phyloP scores from a whole-genome alignment of 2,329 filamentous ascomycete genomes.

The Penicillium sp. region DNA sequence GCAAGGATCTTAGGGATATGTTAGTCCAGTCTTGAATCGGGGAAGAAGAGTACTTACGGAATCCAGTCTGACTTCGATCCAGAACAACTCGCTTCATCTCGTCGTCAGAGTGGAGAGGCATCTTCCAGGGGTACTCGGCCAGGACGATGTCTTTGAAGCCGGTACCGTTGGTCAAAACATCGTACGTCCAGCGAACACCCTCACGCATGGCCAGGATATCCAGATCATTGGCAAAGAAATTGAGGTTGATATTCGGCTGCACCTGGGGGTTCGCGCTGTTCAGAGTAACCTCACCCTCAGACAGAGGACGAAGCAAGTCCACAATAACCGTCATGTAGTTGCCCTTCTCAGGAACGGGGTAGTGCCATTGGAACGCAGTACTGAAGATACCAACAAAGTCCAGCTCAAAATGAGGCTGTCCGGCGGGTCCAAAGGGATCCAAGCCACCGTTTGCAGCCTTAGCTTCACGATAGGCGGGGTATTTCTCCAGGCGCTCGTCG shows the following conservation, averaged over 20 bases:
- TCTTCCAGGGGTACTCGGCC: slow-evolving; percentile 59
- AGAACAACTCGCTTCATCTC: slow-evolving; percentile 59
- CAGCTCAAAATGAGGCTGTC: slow-evolving; percentile 63
- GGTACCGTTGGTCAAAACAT: slow-evolving; percentile 59
- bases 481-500: slow-evolving; percentile 54
- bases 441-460: slow-evolving; percentile 44
- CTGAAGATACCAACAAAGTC: slow-evolving; percentile 64
- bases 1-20: slow-evolving; percentile 47
- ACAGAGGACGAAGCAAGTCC: slow-evolving; percentile 53
- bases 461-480: slow-evolving; percentile 49
- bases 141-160: slow-evolving; percentile 52
- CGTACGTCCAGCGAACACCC: slow-evolving; percentile 58
- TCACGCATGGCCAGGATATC: slow-evolving; percentile 61
- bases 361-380: slow-evolving; percentile 54
- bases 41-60: slow-evolving; percentile 7
- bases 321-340: slow-evolving; percentile 60
- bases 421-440: slow-evolving; percentile 59
- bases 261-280: slow-evolving; percentile 41
- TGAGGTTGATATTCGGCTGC: slow-evolving; percentile 47
- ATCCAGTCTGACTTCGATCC: slow-evolving; percentile 59
- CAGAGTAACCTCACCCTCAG: slow-evolving; percentile 44
- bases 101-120: slow-evolving; percentile 59
- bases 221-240: slow-evolving; percentile 51
- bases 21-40: background rate
- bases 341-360: slow-evolving; percentile 46